Evolutionary conservation across 768 basidiomycete species (phyloP), one percentile per base, ranked within the genome.

Genomic region (Rhodotorula toruloides): DNA sequence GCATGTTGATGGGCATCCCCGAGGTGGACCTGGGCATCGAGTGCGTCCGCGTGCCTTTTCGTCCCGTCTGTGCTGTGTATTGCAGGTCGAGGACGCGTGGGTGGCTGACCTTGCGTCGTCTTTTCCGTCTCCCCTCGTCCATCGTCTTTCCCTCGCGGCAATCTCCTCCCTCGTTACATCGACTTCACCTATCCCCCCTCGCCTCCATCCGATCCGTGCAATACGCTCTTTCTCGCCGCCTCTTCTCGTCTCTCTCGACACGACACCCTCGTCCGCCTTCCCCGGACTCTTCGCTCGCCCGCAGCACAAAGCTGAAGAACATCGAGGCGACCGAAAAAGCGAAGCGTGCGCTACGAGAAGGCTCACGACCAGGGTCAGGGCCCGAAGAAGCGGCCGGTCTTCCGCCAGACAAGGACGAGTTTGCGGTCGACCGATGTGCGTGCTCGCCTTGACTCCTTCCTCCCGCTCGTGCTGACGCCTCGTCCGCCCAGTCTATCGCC

Each of bases 1-100:
- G 90, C 7, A 99, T 98, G 96, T 81, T 99, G 60, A 97, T 93
- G 22, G 91, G 90, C 42, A 98, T 99, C 73, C 96, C 94, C 0
- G 96, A 98, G 76, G 91, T 98, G 14, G 94, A 99, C 77, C 82
- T 99, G 8, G 96, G 96, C 61, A 96, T 98, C 88, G 92, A 99
- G 93, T 97, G 73, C 73, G 90, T 86, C 19, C 14, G 31, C 11
- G 27, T 22, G 12, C 22, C 11, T 48, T 11, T 63, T n/a, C 4
- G 48, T 12, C 19, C 21, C 27, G 42, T 27, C 22, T 21, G 39
- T 39, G 1, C 31, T 12, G 6, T n/a, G 9, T 44, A 37, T 31
- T 34, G n/a, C 25, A 22, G 16, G 46, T 29, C 40, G 0, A 6
- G 25, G 5, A 17, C 16, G 31, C 31, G 31, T n/a, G 37, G 17